phyloP scores from a whole-genome alignment of 768 basidiomycete genomes.

The Tricholoma saponaceum region DNA sequence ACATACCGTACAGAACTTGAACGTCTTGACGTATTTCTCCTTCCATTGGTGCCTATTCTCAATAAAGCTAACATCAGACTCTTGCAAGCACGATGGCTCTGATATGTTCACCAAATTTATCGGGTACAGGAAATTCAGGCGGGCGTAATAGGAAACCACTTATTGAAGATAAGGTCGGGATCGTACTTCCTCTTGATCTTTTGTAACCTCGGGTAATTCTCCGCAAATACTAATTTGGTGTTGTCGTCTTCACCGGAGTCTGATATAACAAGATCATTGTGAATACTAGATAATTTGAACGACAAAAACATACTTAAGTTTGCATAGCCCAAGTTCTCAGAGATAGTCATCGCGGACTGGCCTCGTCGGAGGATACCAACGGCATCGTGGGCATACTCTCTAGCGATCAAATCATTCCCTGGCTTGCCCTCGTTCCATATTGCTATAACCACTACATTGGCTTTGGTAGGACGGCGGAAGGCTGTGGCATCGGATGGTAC shows the following conservation, averaged over 20 bases:
- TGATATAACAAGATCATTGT: neutral
- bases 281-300: neutral
- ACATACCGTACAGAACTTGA: too few relatives aligned
- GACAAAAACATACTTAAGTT: constrained; percentile 38
- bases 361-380: constrained; percentile 17
- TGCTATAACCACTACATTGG: constrained; percentile 30
- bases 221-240: constrained; percentile 26
- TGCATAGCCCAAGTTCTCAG: constrained; percentile 34
- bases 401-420: constrained; percentile 14
- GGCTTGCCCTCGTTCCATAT: constrained; percentile 31
- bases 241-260: constrained; percentile 11
- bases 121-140: neutral
- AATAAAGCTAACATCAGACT: too few relatives aligned
- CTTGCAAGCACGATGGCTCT: too few relatives aligned
- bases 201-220: constrained; percentile 34
- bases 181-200: constrained; percentile 23
- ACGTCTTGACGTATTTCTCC: too few relatives aligned
- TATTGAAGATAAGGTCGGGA: constrained; percentile 28
- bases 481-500: constrained; percentile 32
- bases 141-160: constrained; percentile 31
- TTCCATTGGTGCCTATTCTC: too few relatives aligned
- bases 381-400: neutral
- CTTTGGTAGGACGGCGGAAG: constrained; percentile 33
- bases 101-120: too few relatives aligned
- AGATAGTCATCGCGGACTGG: constrained; percentile 20